Conservation (phyloP, 495 filamentous ascomycete genomes). For the Neurospora sp. region DNA sequence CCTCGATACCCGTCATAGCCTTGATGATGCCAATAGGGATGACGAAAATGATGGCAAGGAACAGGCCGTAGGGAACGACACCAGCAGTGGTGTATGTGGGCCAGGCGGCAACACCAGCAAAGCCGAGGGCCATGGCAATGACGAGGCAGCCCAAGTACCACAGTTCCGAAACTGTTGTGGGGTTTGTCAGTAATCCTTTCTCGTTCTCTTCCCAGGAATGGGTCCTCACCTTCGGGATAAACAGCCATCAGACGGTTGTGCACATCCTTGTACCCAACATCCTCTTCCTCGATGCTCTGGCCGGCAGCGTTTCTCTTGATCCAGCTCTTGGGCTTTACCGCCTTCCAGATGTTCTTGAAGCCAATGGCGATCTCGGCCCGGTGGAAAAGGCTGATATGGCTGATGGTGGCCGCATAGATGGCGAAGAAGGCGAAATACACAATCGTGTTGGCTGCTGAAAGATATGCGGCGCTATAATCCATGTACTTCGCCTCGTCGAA, state of each 20-base stretch:
- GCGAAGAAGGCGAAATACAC: conserved; percentile 33
- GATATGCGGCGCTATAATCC: conserved; percentile 31
- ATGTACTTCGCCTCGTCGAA: conserved; percentile 28
- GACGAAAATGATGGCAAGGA: conserved; percentile 32
- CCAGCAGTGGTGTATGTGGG: conserved; percentile 30
- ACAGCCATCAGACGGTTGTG: conserved; percentile 32
- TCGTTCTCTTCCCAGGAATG: not conserved
- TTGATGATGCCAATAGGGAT: conserved; percentile 33
- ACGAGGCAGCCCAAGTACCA: conserved; percentile 30
- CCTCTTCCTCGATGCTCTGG: conserved; percentile 2
- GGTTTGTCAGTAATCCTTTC: not conserved
- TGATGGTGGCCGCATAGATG: conserved; percentile 28
- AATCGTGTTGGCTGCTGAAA: conserved; percentile 23
- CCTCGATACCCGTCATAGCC: conserved; percentile 32
- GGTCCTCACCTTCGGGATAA: conserved; percentile 20
- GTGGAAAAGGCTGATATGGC: conserved; percentile 30
- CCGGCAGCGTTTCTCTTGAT: not conserved
- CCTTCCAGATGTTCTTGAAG: conserved; percentile 18
- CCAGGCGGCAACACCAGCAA: conserved; percentile 26
- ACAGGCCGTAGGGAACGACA: conserved; percentile 34
- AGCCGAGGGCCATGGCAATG: conserved; percentile 23
- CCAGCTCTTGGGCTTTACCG: conserved; percentile 13
- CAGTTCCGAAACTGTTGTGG: conserved; percentile 25
- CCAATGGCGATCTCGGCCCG: conserved; percentile 30
- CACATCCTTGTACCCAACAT: conserved; percentile 16